Evolutionary conservation across 2,329 filamentous ascomycete species (phyloP), one percentile per base, ranked within the genome.

Genomic region (Polychaeton citri): DNA sequence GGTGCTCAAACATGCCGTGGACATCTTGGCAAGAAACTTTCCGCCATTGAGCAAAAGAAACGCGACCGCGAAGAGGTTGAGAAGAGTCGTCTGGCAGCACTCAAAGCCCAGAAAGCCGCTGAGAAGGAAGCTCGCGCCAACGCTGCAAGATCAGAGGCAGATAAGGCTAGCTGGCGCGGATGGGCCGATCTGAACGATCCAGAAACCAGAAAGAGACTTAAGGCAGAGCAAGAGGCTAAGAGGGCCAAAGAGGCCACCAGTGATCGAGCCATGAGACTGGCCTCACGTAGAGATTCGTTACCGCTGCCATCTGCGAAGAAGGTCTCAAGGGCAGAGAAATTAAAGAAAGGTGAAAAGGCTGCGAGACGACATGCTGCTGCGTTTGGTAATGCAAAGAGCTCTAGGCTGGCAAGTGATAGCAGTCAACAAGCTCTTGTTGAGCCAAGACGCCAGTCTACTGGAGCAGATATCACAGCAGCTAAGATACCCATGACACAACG

Each of bases 1-100:
- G 75, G 76, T 19, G 65, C 73, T 6, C 52, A 62, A 6, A 69
- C 66, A 21, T 81, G 76, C 48, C 69, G 76, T 43, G 76, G 76
- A 33, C 66, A 76, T 26, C 60, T 81, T 18, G 43, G 44, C 15
- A 52, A 51, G 40, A 46, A 51, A n/a, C 43, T 55, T 18, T 53
- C 50, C 32, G 46, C 46, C 9, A 38, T 36, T 8, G 50, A 56
- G 41, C 43, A 45, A 41, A 55, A 53, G 45, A 49, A 50, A 37
- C 21, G 41, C 30, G 40, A 39, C 21, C 48, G 47, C 35, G 46
- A 49, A 38, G 48, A 55, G 34, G 35, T 34, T 10, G 52, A 51
- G 34, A 38, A 41, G 31, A 42, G 45, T 34, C 43, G 46, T 13
- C 45, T 47, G 30, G 49, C 44, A 5, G 45, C 42, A 6, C 45